Evolutionary conservation across 176 grass and related monocot genomes (phyloP).

Genomic region (Hyparrhenia diplandra): DNA sequence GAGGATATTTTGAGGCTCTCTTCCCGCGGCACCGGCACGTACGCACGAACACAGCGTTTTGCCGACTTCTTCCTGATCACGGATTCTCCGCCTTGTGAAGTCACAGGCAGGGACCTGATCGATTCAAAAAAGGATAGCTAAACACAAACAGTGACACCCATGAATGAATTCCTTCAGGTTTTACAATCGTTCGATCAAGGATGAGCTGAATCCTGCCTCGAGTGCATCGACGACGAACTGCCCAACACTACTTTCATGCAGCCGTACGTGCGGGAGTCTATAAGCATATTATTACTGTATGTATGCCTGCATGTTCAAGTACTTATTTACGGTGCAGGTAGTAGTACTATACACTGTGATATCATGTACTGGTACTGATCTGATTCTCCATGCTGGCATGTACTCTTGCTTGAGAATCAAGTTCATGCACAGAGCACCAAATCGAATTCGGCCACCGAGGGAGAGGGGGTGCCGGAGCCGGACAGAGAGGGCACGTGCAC

Average conservation of each 20-base stretch:
- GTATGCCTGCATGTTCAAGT: too few relatives aligned
- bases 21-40: background rate
- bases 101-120: too few relatives aligned
- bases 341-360: background rate
- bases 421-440: background rate
- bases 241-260: background rate
- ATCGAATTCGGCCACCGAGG: background rate
- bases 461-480: background rate
- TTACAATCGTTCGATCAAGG: too few relatives aligned
- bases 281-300: too few relatives aligned
- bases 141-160: too few relatives aligned
- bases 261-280: background rate
- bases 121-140: too few relatives aligned
- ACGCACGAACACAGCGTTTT: background rate
- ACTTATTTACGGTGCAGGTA: too few relatives aligned
- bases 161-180: too few relatives aligned
- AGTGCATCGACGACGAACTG: too few relatives aligned
- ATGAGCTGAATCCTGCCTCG: background rate
- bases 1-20: constrained; percentile 1
- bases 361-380: background rate
- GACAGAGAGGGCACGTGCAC: background rate
- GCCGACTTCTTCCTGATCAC: constrained; percentile 13
- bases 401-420: background rate
- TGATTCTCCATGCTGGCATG: background rate
- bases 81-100: background rate